These are phyloP conservation scores for Anthracocystis walkeri DNA, from an alignment of 1,284 basidiomycete genomes.

Conservation along the genomic window DNA sequence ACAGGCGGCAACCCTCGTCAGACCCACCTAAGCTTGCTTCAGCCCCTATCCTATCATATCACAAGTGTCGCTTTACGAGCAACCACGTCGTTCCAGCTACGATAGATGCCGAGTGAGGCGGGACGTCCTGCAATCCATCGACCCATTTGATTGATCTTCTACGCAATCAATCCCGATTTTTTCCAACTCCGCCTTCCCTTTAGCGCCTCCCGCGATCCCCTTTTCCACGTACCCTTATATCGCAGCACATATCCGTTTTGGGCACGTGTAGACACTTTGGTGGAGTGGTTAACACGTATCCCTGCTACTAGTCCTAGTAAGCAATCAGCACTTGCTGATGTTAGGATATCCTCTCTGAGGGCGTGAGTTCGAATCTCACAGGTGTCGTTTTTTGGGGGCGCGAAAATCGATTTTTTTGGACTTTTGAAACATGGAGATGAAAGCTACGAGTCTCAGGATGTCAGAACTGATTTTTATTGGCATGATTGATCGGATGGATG, in stretches of 20 bases:
- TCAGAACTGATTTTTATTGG: background rate
- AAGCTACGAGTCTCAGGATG: conserved; percentile 7
- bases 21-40: no score
- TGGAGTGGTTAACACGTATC: conserved; percentile 59
- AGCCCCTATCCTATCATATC: no score
- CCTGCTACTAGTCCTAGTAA: conserved; percentile 33
- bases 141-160: no score
- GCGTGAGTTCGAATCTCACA: conserved; percentile 59
- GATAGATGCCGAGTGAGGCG: no score
- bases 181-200: background rate
- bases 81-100: no score
- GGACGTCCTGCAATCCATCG: no score
- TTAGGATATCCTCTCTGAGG: conserved; percentile 58
- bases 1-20: background rate
- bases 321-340: conserved; percentile 14
- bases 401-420: background rate
- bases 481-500: background rate
- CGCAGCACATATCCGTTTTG: no score
- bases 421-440: conserved; percentile 1
- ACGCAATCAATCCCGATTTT: conserved; percentile 1
- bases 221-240: no score
- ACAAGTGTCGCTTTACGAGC: no score
- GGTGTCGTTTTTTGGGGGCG: conserved; percentile 45
- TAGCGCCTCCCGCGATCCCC: no score
- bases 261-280: conserved; percentile 40